Evolutionary conservation across 2,329 filamentous ascomycete species (phyloP).

Genomic region (Fusarium chlamydosporum): DNA sequence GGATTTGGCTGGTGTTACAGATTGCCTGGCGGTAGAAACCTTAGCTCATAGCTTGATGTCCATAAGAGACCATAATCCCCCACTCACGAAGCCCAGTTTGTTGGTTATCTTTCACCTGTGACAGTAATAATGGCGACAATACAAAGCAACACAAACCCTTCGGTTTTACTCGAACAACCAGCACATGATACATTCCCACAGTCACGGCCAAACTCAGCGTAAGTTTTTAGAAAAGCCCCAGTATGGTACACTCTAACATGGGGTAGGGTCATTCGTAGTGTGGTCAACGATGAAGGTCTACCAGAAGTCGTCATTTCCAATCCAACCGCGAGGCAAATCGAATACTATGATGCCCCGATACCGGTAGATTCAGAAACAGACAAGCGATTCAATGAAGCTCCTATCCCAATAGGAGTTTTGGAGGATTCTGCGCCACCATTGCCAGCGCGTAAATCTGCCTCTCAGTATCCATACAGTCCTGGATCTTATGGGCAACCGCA

Average conservation of each 20-base stretch:
- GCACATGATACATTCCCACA: background rate
- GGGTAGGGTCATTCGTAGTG: conserved; percentile 21
- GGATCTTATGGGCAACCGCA: background rate
- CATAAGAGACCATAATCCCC: conserved; percentile 19
- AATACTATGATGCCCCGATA: conserved; percentile 37
- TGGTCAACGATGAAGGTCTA: conserved; percentile 38
- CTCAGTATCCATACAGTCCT: conserved; percentile 5
- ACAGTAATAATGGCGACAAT: conserved; percentile 8
- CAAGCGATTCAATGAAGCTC: conserved; percentile 18
- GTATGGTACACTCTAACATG: background rate
- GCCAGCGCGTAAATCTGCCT: conserved; percentile 1
- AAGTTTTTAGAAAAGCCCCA: background rate
- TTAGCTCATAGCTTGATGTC: conserved; percentile 1
- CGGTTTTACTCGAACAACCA: background rate
- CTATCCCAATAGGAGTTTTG: conserved; percentile 13
- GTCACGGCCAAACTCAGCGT: conserved; percentile 11
- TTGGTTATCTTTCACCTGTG: background rate
- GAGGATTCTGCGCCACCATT: conserved; percentile 15
- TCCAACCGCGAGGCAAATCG: background rate
- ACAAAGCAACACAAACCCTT: conserved; percentile 5
- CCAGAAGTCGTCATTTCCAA: conserved; percentile 38
- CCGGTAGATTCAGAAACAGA: conserved; percentile 38
- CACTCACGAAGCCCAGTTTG: background rate
- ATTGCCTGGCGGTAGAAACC: background rate
- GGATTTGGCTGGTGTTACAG: background rate